Evolutionary conservation across 208 protist genomes (phyloP).

Genomic region (Acanthamoeba culbertsoni): DNA sequence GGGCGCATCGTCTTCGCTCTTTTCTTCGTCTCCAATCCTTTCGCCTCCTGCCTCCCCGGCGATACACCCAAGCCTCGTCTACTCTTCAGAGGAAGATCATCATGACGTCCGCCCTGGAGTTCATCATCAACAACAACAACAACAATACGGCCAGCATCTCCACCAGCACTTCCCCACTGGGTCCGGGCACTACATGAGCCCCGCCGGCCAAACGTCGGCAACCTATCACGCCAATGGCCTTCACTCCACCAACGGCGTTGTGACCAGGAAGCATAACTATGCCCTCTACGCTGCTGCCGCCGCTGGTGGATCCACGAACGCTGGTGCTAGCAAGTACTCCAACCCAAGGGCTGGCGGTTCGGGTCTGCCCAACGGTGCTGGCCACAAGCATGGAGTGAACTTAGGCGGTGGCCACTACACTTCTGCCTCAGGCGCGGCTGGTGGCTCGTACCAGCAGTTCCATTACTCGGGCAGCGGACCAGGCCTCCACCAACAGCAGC

Average conservation of each 20-base stretch:
- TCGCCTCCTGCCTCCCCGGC: not conserved
- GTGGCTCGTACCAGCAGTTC: not conserved
- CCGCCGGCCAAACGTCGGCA: not conserved
- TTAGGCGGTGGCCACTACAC: not conserved
- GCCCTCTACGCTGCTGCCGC: not conserved
- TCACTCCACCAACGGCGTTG: conserved; percentile 26
- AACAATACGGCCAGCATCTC: conserved; percentile 16
- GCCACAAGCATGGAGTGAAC: not conserved
- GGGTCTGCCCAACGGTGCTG: not conserved
- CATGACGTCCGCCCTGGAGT: not conserved
- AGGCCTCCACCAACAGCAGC: not conserved
- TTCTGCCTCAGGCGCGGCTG: not conserved
- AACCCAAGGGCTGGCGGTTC: not conserved
- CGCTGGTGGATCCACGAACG: not conserved
- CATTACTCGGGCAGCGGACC: not conserved
- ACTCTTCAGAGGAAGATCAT: conserved; percentile 33
- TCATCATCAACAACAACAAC: not conserved
- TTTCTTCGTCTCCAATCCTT: conserved; percentile 12
- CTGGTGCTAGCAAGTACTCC: not conserved
- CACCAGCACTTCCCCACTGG: not conserved
- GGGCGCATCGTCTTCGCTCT: not conserved
- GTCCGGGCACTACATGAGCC: not conserved
- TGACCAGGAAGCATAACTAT: conserved; percentile 45
- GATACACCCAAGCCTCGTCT: not conserved
- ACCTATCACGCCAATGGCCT: conserved; percentile 1